Evolutionary conservation across 129 eudicot species (phyloP), one percentile per base, ranked within the genome.

Genomic region (Ambrosia artemisiifolia): DNA sequence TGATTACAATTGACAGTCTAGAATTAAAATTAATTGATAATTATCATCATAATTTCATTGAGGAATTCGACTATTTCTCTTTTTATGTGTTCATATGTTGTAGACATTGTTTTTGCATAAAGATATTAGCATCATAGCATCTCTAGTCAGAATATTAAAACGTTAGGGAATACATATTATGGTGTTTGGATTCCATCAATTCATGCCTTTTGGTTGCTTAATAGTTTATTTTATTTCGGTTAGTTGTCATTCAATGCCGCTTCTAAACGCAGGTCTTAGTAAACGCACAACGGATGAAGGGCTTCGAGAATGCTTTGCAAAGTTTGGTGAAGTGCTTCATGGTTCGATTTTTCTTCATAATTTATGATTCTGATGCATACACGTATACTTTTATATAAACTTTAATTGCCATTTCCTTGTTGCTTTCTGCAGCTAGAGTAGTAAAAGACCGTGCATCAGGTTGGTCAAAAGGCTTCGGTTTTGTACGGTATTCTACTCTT

Each of bases 381-480:
- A 7, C 11, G 32, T 19, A 11, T 73, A 38, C 55, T 4, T 7
- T 6, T 51, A 12, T 61, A 8, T 19, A 40, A 59, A 69, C 74
- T 18, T 55, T 11, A 35, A 16, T 67, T 36, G 35, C 8, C 79
- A 33, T 5, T 72, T 19, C 62, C 10, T 17, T 50, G 20, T 16
- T 65, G 24, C 66, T n/a, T 57, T 75, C 34, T 83, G 87, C 94
- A 93, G 96, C 96, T 36, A 87, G 84, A 69, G 98, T 94, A 33
- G 98, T 90, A 70, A 85, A 95, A 49, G 98, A 94, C 54, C 93
- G 98, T 40, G 81, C 78, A n/a, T 85, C 95, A 38, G 96, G 95
- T 20, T 90, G 66, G 82, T 94, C 96, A 19, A 90, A 87, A 74
- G 96, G 98, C 51, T 94, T 85, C 51, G 98, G 98, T 19, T 94